Percentiles rank a stretch among this genome's conserved stretches.
phyloP scores from a whole-genome alignment of 129 eudicot genomes.

The sunflower (Helianthus annuus) region DNA sequence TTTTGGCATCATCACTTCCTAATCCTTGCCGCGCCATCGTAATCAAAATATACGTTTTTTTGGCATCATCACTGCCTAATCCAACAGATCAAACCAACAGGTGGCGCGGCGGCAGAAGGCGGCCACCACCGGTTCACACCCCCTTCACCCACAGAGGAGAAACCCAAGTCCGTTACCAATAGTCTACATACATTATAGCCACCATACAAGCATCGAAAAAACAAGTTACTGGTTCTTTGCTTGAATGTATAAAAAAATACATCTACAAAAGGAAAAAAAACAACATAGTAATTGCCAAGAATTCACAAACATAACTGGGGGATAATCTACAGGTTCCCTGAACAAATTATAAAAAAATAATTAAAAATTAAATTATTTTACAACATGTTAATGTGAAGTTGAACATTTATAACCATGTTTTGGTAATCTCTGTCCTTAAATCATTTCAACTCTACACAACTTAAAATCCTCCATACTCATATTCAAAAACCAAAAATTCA shows the following conservation, averaged over 20 bases:
- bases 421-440: not conserved
- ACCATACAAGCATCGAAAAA: not conserved
- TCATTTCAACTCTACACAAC: not conserved
- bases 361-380: not conserved
- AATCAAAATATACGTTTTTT: too few species aligned
- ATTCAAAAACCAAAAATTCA: not conserved
- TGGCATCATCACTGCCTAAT: too few species aligned
- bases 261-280: not conserved
- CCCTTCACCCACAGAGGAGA: too few species aligned
- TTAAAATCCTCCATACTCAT: not conserved
- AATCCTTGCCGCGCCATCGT: too few species aligned
- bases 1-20: too few species aligned
- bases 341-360: not conserved
- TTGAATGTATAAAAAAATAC: not conserved
- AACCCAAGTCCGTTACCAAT: not conserved
- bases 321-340: not conserved
- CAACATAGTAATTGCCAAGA: too few species aligned
- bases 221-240: not conserved
- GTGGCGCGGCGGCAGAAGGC: too few species aligned
- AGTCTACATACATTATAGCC: not conserved
- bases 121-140: too few species aligned
- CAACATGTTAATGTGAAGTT: not conserved
- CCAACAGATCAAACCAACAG: too few species aligned
- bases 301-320: not conserved
- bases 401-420: not conserved